These are phyloP conservation scores for Hypoxylon lienhwacheense DNA, from an alignment of 495 filamentous ascomycete species.

Conservation along the genomic window DNA sequence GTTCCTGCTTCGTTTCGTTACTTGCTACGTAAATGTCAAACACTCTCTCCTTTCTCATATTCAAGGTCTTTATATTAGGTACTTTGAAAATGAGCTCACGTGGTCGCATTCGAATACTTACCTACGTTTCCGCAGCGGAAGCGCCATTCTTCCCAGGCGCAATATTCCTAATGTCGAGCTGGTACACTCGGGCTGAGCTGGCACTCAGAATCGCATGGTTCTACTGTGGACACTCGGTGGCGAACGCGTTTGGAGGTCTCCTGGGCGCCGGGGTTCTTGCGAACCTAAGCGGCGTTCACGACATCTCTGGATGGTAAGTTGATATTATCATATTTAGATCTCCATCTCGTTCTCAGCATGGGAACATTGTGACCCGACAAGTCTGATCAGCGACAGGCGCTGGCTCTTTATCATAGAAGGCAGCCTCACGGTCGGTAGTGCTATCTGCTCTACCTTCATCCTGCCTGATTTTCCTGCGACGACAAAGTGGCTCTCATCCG, in stretches of 20 bases:
- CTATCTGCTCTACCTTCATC: slow-evolving; percentile 42
- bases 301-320: slow-evolving; percentile 46
- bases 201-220: slow-evolving; percentile 58
- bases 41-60: too few species aligned
- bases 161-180: slow-evolving; percentile 54
- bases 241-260: slow-evolving; percentile 61
- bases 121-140: slow-evolving; percentile 40
- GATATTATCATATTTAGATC: too few species aligned
- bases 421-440: slow-evolving; percentile 45
- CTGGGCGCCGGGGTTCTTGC: slow-evolving; percentile 56
- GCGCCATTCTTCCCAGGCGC: slow-evolving; percentile 56
- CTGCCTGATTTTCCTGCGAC: slow-evolving; percentile 51
- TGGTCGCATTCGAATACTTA: too few species aligned
- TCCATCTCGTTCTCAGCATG: background rate
- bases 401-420: slow-evolving; percentile 51
- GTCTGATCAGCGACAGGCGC: slow-evolving; percentile 5
- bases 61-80: too few species aligned
- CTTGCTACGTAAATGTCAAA: too few species aligned
- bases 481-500: slow-evolving; percentile 47
- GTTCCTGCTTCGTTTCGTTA: background rate
- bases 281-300: slow-evolving; percentile 43
- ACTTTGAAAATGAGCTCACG: too few species aligned
- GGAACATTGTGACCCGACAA: background rate
- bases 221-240: slow-evolving; percentile 58
- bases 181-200: slow-evolving; percentile 55